Percentiles rank a stretch among this genome's conserved stretches.
Evolutionary conservation across 176 grass and related monocot species (phyloP).

Genomic region (Oryza glumipatula): DNA sequence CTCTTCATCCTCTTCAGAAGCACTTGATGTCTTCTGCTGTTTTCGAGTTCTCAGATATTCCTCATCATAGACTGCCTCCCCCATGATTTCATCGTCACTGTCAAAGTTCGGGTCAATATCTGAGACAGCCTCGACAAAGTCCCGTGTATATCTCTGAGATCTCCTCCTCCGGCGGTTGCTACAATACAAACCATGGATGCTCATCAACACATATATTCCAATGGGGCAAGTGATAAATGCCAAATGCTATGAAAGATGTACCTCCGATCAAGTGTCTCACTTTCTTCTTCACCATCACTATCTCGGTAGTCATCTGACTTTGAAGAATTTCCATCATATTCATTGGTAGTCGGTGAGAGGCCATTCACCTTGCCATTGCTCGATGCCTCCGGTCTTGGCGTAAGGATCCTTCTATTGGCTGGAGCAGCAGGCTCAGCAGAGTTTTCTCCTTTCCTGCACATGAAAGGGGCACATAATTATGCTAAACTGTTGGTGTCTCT

Average conservation of each 20-base stretch:
- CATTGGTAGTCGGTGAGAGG: slow-evolving; percentile 42
- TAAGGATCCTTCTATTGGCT: slow-evolving; percentile 58
- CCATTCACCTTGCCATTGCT: slow-evolving; percentile 82
- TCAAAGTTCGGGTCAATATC: slow-evolving; percentile 71
- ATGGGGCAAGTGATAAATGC: background rate
- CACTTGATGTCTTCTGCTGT: slow-evolving; percentile 72
- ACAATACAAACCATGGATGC: slow-evolving; percentile 40
- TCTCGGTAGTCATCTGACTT: slow-evolving; percentile 87
- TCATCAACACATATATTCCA: slow-evolving; percentile 26
- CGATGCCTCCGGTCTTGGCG: slow-evolving; percentile 61
- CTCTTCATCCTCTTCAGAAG: slow-evolving; percentile 94
- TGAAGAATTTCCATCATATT: slow-evolving; percentile 65
- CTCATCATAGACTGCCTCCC: slow-evolving; percentile 98
- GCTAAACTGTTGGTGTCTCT: background rate
- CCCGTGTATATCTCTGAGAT: slow-evolving; percentile 80
- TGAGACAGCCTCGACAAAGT: slow-evolving; percentile 86
- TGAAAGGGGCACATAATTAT: slow-evolving; percentile 42
- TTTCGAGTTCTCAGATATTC: slow-evolving; percentile 91
- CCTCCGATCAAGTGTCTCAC: slow-evolving; percentile 89
- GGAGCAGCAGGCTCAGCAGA: slow-evolving; percentile 68
- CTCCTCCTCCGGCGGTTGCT: slow-evolving; percentile 90
- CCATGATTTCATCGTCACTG: slow-evolving; percentile 95
- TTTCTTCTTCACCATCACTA: slow-evolving; percentile 73
- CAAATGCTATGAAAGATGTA: slow-evolving; percentile 40
- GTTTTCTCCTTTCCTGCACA: slow-evolving; percentile 76